These are phyloP conservation scores for Acer yangbiense DNA, from an alignment of 345 rosid genomes.

Conservation along the genomic window DNA sequence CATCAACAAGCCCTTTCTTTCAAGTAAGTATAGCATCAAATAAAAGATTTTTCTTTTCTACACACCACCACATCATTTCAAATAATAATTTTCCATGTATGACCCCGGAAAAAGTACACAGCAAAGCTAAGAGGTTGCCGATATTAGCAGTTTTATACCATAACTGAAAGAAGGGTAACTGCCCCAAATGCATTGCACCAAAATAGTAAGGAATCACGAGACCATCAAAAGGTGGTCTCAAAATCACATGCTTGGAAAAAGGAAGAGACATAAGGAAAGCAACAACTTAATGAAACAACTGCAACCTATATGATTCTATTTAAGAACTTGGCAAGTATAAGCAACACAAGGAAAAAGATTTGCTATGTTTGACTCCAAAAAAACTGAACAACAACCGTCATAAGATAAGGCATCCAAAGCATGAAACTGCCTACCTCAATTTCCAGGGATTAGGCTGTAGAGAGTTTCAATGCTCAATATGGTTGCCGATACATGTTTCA, in stretches of 20 bases:
- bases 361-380: not conserved
- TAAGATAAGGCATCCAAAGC: not conserved
- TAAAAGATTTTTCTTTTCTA: too few species aligned
- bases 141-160: too few species aligned
- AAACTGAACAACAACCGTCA: not conserved
- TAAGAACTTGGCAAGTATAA: too few species aligned
- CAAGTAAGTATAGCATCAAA: not conserved
- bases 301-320: too few species aligned
- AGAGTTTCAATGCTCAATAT: not conserved
- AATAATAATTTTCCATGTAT: too few species aligned
- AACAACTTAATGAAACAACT: too few species aligned
- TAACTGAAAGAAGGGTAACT: too few species aligned
- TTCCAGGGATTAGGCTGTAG: not conserved
- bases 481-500: conserved; percentile 3
- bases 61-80: too few species aligned
- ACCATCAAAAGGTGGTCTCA: not conserved
- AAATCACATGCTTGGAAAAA: not conserved
- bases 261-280: too few species aligned
- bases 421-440: not conserved
- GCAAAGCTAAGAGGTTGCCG: not conserved
- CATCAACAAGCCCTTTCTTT: not conserved
- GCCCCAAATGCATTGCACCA: too few species aligned
- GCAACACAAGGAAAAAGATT: not conserved
- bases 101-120: too few species aligned
- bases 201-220: not conserved